Evolutionary conservation across 2,329 filamentous ascomycete species (phyloP).

Genomic region (Phialophora expanda): DNA sequence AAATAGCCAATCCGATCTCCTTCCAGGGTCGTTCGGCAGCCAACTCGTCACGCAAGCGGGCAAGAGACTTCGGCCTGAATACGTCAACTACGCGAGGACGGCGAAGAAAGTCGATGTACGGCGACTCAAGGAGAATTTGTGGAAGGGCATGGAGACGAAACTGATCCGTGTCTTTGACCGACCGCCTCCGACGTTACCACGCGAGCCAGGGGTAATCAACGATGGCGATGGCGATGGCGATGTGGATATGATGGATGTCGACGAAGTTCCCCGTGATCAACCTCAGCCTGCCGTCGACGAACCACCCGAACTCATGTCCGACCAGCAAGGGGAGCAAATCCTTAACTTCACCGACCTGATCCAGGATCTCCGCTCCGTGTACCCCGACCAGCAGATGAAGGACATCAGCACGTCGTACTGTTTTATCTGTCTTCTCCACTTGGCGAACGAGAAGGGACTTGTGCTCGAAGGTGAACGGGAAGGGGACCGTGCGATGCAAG

Average conservation of each 20-base stretch:
- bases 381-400: slow-evolving; percentile 81
- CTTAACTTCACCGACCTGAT: slow-evolving; percentile 91
- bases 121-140: slow-evolving; percentile 68
- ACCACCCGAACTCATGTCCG: slow-evolving; percentile 39
- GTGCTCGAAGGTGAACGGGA: slow-evolving; percentile 69
- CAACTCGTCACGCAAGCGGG: slow-evolving; percentile 67
- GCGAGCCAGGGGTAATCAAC: background rate
- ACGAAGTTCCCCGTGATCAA: slow-evolving; percentile 31
- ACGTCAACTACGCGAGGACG: slow-evolving; percentile 68
- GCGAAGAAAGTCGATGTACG: slow-evolving; percentile 72
- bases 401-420: slow-evolving; percentile 94
- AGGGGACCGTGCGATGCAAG: slow-evolving; percentile 45
- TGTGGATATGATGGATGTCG: slow-evolving; percentile 40
- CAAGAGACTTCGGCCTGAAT: slow-evolving; percentile 64
- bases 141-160: slow-evolving; percentile 63
- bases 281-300: slow-evolving; percentile 44
- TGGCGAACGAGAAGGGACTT: slow-evolving; percentile 92
- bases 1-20: slow-evolving; percentile 37
- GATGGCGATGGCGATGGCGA: slow-evolving; percentile 25
- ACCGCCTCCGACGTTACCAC: slow-evolving; percentile 39
- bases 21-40: slow-evolving; percentile 64
- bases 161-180: slow-evolving; percentile 44
- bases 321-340: slow-evolving; percentile 45
- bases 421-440: slow-evolving; percentile 89
- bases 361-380: slow-evolving; percentile 84